Evolutionary conservation across 257 asterid genomes (phyloP).

Genomic region (Capsicum rhomboideum): DNA sequence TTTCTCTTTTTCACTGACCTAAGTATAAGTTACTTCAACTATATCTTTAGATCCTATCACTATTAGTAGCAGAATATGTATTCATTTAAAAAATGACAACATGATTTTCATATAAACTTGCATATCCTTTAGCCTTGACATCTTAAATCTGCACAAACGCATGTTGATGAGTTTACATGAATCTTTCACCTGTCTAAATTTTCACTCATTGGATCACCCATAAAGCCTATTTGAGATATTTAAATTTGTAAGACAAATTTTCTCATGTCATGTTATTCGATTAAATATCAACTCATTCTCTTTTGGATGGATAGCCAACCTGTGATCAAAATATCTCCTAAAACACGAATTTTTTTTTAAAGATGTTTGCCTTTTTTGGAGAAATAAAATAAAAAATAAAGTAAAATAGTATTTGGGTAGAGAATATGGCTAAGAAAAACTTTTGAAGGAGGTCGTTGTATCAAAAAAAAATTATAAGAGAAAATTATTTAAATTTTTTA

Average conservation of each 20-base stretch:
- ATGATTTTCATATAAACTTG: too few relatives aligned
- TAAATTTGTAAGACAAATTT: slow-evolving; percentile 37
- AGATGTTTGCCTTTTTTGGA: background rate
- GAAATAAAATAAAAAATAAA: background rate
- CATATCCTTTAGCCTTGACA: too few relatives aligned
- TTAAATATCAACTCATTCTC: slow-evolving; percentile 25
- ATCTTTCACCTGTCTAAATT: slow-evolving; percentile 48
- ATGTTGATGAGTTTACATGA: slow-evolving; percentile 57
- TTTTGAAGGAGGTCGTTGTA: background rate
- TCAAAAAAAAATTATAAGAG: background rate
- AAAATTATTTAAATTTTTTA: background rate
- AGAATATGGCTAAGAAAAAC: background rate
- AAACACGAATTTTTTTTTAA: too few relatives aligned
- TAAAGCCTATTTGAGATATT: slow-evolving; percentile 50
- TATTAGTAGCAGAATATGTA: background rate
- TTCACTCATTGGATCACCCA: slow-evolving; percentile 61
- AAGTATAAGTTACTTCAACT: slow-evolving; percentile 25
- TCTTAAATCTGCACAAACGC: slow-evolving; percentile 36
- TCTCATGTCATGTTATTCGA: slow-evolving; percentile 50
- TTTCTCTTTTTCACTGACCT: slow-evolving; percentile 31
- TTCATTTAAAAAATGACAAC: background rate
- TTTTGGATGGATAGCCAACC: slow-evolving; percentile 65
- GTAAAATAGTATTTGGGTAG: background rate
- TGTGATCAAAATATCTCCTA: slow-evolving; percentile 70
- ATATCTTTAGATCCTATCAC: background rate